Evolutionary conservation across 495 filamentous ascomycete genomes (phyloP).

Genomic region (Collariella sp.): DNA sequence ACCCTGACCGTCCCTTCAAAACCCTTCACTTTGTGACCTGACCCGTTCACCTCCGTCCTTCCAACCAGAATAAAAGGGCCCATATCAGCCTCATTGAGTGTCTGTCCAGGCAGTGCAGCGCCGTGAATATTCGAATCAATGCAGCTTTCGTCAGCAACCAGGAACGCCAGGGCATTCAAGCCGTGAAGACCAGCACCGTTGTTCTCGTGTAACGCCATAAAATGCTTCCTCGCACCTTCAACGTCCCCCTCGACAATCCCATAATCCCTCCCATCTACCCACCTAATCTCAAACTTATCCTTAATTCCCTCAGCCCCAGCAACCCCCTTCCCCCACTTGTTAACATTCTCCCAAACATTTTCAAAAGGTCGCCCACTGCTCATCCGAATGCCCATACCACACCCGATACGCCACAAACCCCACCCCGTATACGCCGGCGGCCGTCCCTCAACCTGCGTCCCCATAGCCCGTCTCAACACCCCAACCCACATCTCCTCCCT

Average conservation of each 20-base stretch:
- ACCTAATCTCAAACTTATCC: conserved; percentile 7
- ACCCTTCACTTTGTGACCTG: neutral
- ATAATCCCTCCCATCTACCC: conserved; percentile 13
- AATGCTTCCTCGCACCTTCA: conserved; percentile 8
- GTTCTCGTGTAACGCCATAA: neutral
- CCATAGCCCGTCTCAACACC: neutral
- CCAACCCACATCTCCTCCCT: conserved; percentile 8
- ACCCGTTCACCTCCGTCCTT: neutral
- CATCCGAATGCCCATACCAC: conserved; percentile 6
- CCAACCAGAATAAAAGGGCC: conserved; percentile 5
- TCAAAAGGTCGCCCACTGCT: conserved; percentile 8
- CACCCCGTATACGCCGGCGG: conserved; percentile 1
- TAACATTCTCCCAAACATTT: conserved; percentile 4
- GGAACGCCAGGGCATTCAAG: neutral
- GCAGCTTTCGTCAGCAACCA: conserved; percentile 2
- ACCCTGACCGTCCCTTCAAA: conserved; percentile 14
- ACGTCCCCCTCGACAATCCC: conserved; percentile 14
- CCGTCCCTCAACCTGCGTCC: neutral
- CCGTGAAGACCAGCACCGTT: neutral
- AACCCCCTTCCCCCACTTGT: conserved; percentile 2
- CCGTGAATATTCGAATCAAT: conserved; percentile 4
- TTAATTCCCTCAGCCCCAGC: neutral
- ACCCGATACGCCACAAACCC: conserved; percentile 16
- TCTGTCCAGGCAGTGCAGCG: conserved; percentile 1
- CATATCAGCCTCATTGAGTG: conserved; percentile 7